Percentiles rank a stretch among this genome's conserved stretches.
phyloP scores from a whole-genome alignment of 805 yeast genomes.

The Candida tammaniensis region DNA sequence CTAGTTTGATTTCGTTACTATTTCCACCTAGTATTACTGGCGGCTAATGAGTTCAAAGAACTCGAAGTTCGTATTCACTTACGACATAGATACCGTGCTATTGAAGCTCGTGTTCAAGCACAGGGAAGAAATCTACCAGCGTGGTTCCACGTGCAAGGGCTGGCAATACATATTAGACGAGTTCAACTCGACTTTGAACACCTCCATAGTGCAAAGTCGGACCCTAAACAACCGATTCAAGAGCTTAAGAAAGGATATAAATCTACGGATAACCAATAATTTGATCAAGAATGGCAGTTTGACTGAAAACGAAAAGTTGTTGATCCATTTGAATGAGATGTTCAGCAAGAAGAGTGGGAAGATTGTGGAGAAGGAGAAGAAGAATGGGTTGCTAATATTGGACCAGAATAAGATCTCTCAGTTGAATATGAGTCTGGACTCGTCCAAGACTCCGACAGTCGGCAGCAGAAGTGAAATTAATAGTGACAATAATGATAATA shows the following conservation, averaged over 20 bases:
- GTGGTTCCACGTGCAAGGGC: conserved; percentile 25
- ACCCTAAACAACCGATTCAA: conserved; percentile 26
- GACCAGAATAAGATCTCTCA: too few species aligned
- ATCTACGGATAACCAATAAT: conserved; percentile 12
- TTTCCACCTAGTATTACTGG: too few species aligned
- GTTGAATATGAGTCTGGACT: too few species aligned
- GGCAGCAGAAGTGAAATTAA: not conserved
- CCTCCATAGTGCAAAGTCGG: conserved; percentile 21
- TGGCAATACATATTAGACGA: conserved; percentile 23
- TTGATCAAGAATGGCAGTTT: conserved; percentile 9
- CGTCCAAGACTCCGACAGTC: too few species aligned
- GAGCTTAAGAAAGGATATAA: conserved; percentile 18
- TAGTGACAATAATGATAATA: not conserved
- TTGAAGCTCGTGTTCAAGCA: conserved; percentile 17
- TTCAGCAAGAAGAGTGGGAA: conserved; percentile 11
- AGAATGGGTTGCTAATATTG: conserved; percentile 7
- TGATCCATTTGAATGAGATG: conserved; percentile 16
- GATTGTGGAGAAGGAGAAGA: conserved; percentile 10
- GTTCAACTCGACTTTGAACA: conserved; percentile 17
- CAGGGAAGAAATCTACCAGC: conserved; percentile 21
- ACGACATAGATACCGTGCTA: conserved; percentile 21
- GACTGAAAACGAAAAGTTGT: conserved; percentile 21
- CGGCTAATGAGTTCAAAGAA: conserved; percentile 9
- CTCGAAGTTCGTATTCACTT: conserved; percentile 22
- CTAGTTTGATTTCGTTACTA: too few species aligned